Evolutionary conservation across 1,284 basidiomycete species (phyloP).

Genomic region (Wallemia ichthyophaga): DNA sequence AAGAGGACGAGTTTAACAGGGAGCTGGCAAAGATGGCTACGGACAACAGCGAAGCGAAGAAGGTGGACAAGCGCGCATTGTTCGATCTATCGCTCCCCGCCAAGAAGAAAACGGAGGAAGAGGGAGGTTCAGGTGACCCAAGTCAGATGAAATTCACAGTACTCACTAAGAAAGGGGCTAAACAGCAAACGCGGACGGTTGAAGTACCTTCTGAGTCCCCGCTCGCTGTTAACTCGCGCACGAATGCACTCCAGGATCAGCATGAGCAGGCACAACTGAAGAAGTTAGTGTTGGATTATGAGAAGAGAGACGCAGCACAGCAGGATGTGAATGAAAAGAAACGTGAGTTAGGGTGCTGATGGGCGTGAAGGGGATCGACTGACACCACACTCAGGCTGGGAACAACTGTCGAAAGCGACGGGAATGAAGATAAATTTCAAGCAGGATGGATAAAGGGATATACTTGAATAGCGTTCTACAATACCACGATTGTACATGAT

Average conservation of each 20-base stretch:
- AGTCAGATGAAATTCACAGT: slow-evolving; percentile 74
- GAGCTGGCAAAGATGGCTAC: slow-evolving; percentile 86
- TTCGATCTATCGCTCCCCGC: slow-evolving; percentile 48
- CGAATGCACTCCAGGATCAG: slow-evolving; percentile 65
- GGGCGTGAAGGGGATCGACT: too few species aligned
- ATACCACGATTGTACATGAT: too few species aligned
- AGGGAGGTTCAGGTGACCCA: slow-evolving; percentile 23
- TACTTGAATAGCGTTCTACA: too few species aligned
- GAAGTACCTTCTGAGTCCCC: slow-evolving; percentile 60
- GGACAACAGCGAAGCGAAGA: slow-evolving; percentile 47
- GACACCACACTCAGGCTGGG: background rate
- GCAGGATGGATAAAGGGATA: background rate
- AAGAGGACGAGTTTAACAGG: slow-evolving; percentile 72
- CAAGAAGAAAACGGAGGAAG: slow-evolving; percentile 25
- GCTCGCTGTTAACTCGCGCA: slow-evolving; percentile 58
- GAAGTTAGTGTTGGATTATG: slow-evolving; percentile 58
- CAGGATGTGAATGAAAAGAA: background rate
- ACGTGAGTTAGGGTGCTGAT: too few species aligned
- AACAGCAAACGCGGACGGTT: slow-evolving; percentile 60
- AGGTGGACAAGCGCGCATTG: slow-evolving; percentile 53
- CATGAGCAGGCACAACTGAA: slow-evolving; percentile 88
- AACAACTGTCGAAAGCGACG: background rate
- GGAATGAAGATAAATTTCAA: background rate
- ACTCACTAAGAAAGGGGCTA: slow-evolving; percentile 76
- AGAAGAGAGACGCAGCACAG: slow-evolving; percentile 27